Evolutionary conservation across 805 yeast species (phyloP), one percentile per base, ranked within the genome.

Genomic region (Maudiozyma bulderi): DNA sequence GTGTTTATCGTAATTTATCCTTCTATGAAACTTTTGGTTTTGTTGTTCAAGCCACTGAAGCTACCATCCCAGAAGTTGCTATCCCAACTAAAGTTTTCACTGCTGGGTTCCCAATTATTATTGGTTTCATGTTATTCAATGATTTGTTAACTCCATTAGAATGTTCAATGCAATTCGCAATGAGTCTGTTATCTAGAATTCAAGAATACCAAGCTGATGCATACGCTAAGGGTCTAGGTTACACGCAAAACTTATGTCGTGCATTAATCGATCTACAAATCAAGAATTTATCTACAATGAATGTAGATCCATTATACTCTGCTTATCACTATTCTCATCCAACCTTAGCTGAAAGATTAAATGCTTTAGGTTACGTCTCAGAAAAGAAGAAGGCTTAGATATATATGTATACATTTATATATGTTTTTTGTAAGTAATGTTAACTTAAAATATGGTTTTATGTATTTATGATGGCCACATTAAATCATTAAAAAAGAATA

Each of bases 171-270:
- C 77, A 80, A 52, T 88, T 88, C 57, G 69, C 70, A 20, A 76
- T 78, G 75, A 84, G 87, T 64, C 67, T 80, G 46, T 65, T 89
- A 50, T 80, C 90, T 7, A 86, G 99, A 76, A 78, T 80, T 57
- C 85, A 84, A 58, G 99, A 93, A 70, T 93, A 82, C 61, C 88
- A 93, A 69, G 98, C 99, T 14, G 99, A 91, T 66, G 80, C 75
- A 53, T 89, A 77, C 64, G 96, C 98, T 14, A 81, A 80, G 49
- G 72, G 75, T 45, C 76, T 81, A 56, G 95, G 95, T 29, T 82
- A 81, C 63, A 74, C 85, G 8, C 72, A 75, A 33, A 81, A 81
- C 46, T 77, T 93, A 63, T 77, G 84, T 46, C 72, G 71, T 47
- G 82, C 96, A 1, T 76, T 93, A 61, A 82, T 87, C 61, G 80